Base-by-base conservation (phyloP, 306 rosid genomes). In the Acacia confusa region DNA sequence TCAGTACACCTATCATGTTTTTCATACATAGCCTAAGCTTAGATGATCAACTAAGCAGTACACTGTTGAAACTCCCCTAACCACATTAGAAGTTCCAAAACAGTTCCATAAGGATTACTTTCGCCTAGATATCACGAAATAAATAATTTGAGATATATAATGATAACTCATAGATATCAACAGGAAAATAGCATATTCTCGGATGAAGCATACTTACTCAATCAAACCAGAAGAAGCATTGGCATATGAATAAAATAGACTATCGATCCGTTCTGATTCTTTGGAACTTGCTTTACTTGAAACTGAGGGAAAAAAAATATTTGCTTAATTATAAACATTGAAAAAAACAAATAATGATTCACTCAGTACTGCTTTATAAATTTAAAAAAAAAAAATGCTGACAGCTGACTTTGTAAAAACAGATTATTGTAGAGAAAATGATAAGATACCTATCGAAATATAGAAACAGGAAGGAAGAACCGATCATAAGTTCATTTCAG, bases 181-280 rank as follows among this genome's bases (percentile, higher is more conserved):
- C 19, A 75, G 44, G 75, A 78, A 81, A 77, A 24, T 13, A 52
- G 32, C 27, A 34, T 0, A 53, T 52, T 24, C 6, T 71, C 19
- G 22, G 19, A 17, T 53, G 71, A 70, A 71, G 78, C 84, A 82
- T 72, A 87, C 99, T 92, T 93, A 96, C 99, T 93, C 99, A 77
- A 96, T 96, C 90, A 89, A 47, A 66, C 92, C 91, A 64, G 94
- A 87, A 85, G 99, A 83, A 27, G 81, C 91, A 92, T 88, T 91
- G 68, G 94, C 97, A 84, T 91, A 96, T 9, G 92, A 61, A 85
- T 88, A 83, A 69, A 89, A 96, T 41, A 96, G 81, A 72, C 64
- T 86, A 68, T 96, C 98, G 25, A 96, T 92, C 72, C 97, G 88
- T 78, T 96, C 99, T 71, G 84, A 80, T 88, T 93, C 98, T 85